Conservation (phyloP, 441 rosid species). For the Kokia cookei region DNA sequence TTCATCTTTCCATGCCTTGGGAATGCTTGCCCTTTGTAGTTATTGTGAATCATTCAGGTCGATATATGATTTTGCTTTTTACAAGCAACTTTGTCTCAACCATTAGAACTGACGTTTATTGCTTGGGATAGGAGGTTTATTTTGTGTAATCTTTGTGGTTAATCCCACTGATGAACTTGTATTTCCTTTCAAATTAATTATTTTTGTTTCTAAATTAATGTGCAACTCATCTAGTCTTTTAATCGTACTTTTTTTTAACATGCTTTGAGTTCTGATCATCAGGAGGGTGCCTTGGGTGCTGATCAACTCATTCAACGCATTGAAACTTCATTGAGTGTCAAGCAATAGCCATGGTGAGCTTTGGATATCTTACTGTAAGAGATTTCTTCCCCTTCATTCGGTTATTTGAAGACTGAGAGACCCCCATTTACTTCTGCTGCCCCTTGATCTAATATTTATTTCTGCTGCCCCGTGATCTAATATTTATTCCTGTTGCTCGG, state of each 20-base stretch:
- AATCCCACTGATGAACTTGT: not conserved
- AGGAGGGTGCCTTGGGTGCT: conserved; percentile 81
- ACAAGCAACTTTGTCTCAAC: not conserved
- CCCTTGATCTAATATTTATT: not conserved
- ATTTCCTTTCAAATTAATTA: not conserved
- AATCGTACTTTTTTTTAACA: not conserved
- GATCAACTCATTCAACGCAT: conserved; percentile 57
- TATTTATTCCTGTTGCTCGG: not conserved
- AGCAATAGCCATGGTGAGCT: conserved; percentile 42
- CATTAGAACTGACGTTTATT: not conserved
- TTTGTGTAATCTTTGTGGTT: not conserved
- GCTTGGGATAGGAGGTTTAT: not conserved
- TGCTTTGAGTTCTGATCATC: not conserved
- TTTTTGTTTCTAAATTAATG: not conserved
- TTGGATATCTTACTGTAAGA: not conserved
- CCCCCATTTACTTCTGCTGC: not conserved
- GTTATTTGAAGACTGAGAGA: not conserved
- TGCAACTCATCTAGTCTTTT: not conserved
- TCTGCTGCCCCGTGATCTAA: not conserved
- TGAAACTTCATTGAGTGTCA: conserved; percentile 53
- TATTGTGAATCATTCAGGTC: not conserved
- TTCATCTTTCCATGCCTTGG: not conserved
- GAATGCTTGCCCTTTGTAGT: not conserved
- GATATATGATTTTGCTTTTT: not conserved
- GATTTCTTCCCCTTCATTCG: not conserved